A percentile compares a stretch with the other conserved stretches of the same genome.
These are phyloP conservation scores for Oryza glaberrima DNA, from an alignment of 176 grass and related monocot species.

Conservation along the genomic window DNA sequence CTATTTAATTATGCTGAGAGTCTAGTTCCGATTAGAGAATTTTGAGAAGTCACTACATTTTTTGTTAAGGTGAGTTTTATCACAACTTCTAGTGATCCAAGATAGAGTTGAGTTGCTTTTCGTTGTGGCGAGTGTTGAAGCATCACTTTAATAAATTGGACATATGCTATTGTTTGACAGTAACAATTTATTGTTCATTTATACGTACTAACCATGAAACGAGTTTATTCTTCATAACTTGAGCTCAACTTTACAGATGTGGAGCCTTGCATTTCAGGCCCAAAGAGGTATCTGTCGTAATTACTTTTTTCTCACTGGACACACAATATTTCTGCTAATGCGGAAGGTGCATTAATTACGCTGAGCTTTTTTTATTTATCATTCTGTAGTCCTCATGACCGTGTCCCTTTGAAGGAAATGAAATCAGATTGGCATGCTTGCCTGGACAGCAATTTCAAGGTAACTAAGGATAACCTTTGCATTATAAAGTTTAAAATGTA, in stretches of 20 bases:
- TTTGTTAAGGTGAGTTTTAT: neutral
- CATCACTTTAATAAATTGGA: too few relatives aligned
- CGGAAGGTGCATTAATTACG: neutral
- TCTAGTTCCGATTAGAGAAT: neutral
- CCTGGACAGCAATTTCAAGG: slow-evolving; percentile 86
- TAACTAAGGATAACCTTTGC: slow-evolving; percentile 20
- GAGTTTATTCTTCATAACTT: slow-evolving; percentile 72
- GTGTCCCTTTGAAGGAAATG: slow-evolving; percentile 80
- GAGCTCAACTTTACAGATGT: slow-evolving; percentile 65
- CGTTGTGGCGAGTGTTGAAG: too few relatives aligned
- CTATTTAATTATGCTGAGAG: slow-evolving; percentile 4
- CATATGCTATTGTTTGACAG: too few relatives aligned
- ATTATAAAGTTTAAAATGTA: too few relatives aligned
- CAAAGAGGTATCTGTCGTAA: slow-evolving; percentile 57
- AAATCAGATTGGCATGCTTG: slow-evolving; percentile 88
- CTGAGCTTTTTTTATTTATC: neutral
- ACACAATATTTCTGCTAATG: neutral
- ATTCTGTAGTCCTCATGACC: too few relatives aligned
- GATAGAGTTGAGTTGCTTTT: too few relatives aligned
- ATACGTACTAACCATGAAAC: slow-evolving; percentile 4
- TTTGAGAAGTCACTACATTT: neutral
- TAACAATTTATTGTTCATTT: too few relatives aligned
- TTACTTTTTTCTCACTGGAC: neutral
- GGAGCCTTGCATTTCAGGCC: slow-evolving; percentile 73
- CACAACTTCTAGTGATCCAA: neutral